Percentiles rank a stretch among this genome's conserved stretches.
phyloP scores from a whole-genome alignment of 257 asterid species.

The Craterostigma plantagineum region DNA sequence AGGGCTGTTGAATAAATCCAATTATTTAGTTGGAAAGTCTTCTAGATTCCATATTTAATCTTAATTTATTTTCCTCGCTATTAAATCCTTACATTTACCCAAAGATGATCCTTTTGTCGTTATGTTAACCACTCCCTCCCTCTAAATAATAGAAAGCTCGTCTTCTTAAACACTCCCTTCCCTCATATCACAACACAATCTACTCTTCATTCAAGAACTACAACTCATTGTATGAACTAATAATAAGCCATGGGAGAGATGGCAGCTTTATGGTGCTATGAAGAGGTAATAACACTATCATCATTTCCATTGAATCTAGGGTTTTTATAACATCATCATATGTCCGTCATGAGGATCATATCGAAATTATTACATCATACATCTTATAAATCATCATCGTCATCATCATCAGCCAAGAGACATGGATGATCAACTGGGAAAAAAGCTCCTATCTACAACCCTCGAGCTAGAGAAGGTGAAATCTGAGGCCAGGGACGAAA shows the following conservation, averaged over 20 bases:
- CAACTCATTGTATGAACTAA: not conserved
- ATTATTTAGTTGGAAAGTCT: not conserved
- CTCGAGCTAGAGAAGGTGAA: constrained; percentile 33
- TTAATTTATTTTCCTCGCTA: not conserved
- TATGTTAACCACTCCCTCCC: not conserved
- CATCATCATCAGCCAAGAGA: constrained; percentile 10
- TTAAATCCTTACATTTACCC: too few relatives aligned
- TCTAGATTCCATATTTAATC: not conserved
- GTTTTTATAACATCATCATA: not conserved
- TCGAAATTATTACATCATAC: not conserved
- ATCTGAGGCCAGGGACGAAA: constrained; percentile 22
- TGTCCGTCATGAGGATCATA: not conserved
- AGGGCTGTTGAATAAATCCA: not conserved
- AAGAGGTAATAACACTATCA: not conserved
- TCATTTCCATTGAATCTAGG: not conserved
- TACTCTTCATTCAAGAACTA: not conserved
- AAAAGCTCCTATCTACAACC: constrained; percentile 27
- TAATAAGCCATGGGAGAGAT: not conserved
- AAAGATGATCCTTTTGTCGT: not conserved
- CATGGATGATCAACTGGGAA: constrained; percentile 25
- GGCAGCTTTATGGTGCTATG: not conserved
- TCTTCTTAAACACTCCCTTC: not conserved
- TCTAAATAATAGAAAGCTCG: too few relatives aligned
- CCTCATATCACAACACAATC: not conserved
- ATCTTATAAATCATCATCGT: not conserved